phyloP scores from a whole-genome alignment of 345 rosid genomes.

The Aethionema arabicum region DNA sequence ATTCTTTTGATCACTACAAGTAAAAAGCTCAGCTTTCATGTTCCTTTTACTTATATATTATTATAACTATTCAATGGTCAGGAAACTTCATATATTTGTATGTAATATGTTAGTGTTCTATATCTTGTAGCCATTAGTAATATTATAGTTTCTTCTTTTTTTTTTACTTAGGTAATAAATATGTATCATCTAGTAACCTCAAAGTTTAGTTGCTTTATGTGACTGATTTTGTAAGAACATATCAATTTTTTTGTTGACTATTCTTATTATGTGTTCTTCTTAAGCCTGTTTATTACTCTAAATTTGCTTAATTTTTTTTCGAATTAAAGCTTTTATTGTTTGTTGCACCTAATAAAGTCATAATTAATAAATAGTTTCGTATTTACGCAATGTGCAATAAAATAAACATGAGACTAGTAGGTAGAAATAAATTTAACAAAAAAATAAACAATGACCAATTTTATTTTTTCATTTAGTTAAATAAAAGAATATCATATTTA shows the following conservation, averaged over 20 bases:
- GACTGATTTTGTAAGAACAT: slow-evolving; percentile 24
- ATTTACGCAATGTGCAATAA: no score
- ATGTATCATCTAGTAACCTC: slow-evolving; percentile 16
- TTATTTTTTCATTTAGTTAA: no score
- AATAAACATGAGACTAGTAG: no score
- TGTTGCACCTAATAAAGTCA: no score
- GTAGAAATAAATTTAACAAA: no score
- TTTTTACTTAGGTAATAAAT: slow-evolving; percentile 1
- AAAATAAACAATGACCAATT: no score
- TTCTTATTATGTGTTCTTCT: background rate
- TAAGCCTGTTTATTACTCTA: no score
- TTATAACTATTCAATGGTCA: slow-evolving; percentile 18
- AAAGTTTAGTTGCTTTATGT: slow-evolving; percentile 12
- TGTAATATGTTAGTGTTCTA: slow-evolving; percentile 25
- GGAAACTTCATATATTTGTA: slow-evolving; percentile 35
- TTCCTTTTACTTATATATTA: slow-evolving; percentile 14
- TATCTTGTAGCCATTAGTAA: slow-evolving; percentile 21
- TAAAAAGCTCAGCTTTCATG: slow-evolving; percentile 20
- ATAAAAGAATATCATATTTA: no score
- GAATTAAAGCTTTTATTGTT: no score
- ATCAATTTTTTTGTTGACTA: slow-evolving; percentile 15
- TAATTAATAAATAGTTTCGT: no score
- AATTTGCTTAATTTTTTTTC: no score
- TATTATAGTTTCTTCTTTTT: slow-evolving; percentile 8
- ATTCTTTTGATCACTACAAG: slow-evolving; percentile 24